Evolutionary conservation across 2,329 filamentous ascomycete genomes (phyloP).

Genomic region (Thermothelomyces thermophilus): DNA sequence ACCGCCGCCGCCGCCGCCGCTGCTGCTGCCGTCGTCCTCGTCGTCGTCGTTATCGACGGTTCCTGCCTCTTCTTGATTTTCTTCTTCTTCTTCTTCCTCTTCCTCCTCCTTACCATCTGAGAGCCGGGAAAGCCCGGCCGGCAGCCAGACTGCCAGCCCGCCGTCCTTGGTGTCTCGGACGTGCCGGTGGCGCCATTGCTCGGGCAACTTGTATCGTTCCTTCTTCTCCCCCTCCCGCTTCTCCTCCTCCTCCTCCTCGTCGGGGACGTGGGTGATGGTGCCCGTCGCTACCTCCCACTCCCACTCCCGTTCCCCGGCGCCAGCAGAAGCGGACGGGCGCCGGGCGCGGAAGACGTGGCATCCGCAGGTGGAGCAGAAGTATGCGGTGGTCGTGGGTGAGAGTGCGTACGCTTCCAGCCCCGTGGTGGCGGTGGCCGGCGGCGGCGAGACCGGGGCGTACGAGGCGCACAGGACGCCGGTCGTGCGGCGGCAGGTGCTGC

Average conservation of each 20-base stretch:
- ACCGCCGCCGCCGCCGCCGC: background rate
- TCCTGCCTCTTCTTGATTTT: no score
- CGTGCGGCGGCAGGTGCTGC: conserved; percentile 24
- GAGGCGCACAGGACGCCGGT: conserved; percentile 36
- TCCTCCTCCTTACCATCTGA: no score
- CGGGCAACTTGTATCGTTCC: background rate
- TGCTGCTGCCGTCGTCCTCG: background rate
- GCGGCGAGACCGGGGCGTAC: conserved; percentile 29
- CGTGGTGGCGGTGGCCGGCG: conserved; percentile 4
- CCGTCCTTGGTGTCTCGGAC: conserved; percentile 31
- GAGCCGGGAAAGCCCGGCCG: background rate
- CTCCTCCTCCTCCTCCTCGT: no score
- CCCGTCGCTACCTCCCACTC: conserved; percentile 36
- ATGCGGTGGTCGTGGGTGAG: conserved; percentile 21
- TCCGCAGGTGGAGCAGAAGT: conserved; percentile 37
- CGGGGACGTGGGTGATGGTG: conserved; percentile 23
- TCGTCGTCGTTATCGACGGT: no score
- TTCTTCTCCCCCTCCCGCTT: no score
- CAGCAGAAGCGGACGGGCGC: background rate
- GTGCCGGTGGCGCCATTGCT: conserved; percentile 3
- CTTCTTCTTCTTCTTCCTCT: no score
- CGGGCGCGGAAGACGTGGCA: conserved; percentile 35
- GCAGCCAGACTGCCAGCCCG: conserved; percentile 32
- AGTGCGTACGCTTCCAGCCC: conserved; percentile 20
- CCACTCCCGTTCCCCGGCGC: background rate